Conservation (phyloP, 441 rosid genomes). For the Arabidopsis hybrid region DNA sequence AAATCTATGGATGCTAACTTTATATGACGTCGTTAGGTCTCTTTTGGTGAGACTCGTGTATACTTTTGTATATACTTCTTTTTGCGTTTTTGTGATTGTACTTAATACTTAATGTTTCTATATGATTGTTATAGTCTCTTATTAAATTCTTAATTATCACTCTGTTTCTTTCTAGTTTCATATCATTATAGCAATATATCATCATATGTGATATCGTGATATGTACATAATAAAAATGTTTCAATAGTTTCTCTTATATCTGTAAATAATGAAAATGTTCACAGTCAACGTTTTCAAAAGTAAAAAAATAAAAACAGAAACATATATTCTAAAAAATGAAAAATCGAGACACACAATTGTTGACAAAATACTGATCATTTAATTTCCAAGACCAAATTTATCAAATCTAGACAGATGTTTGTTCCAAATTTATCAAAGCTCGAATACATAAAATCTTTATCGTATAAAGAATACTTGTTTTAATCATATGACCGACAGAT, state of each 20-base stretch:
- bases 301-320: neutral
- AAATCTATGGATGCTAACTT: constrained; percentile 4
- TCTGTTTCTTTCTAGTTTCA: neutral
- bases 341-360: neutral
- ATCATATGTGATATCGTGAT: neutral
- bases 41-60: neutral
- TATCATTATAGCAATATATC: too few species aligned
- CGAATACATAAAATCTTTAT: too few species aligned
- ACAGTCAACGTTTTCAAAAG: too few species aligned
- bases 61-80: neutral
- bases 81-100: neutral
- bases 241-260: neutral
- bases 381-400: neutral
- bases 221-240: neutral
- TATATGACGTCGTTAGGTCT: neutral
- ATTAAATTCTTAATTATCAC: neutral
- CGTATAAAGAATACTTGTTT: too few species aligned
- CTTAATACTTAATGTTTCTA: neutral
- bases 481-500: neutral
- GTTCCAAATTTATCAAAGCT: neutral
- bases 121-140: neutral
- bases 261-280: neutral
- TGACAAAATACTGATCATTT: neutral
- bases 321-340: neutral
- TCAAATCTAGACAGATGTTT: neutral